phyloP scores from a whole-genome alignment of 306 rosid species.

The Cucurbita maxima region DNA sequence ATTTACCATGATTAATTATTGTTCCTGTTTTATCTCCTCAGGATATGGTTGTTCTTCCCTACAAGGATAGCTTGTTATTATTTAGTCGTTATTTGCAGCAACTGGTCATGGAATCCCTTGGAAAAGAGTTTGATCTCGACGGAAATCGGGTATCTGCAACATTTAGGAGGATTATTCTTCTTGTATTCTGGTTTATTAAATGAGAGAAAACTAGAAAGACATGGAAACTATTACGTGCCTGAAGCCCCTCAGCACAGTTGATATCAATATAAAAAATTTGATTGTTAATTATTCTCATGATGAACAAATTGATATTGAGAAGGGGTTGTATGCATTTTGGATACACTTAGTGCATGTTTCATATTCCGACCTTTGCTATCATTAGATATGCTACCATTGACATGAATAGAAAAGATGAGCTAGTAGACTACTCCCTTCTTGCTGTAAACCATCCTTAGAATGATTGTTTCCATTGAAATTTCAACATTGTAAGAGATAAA shows the following conservation, averaged over 20 bases:
- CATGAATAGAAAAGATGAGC: not conserved
- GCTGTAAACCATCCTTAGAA: not conserved
- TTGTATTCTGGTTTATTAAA: constrained; percentile 2
- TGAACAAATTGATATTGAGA: not conserved
- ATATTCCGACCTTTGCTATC: not conserved
- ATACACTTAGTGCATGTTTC: not conserved
- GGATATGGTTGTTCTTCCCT: constrained; percentile 99
- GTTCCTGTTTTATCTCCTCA: constrained; percentile 12
- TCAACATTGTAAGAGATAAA: not conserved
- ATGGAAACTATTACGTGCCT: not conserved
- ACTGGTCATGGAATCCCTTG: constrained; percentile 96
- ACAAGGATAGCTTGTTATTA: constrained; percentile 79
- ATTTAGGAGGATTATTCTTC: not conserved
- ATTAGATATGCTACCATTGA: not conserved
- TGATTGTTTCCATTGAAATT: not conserved
- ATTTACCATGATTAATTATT: not conserved
- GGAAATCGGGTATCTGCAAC: constrained; percentile 70
- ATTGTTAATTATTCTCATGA: not conserved
- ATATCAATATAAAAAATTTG: not conserved
- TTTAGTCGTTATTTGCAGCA: constrained; percentile 96
- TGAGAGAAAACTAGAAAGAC: not conserved
- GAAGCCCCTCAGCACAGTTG: not conserved
- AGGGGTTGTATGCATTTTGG: not conserved
- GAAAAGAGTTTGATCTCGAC: constrained; percentile 95
- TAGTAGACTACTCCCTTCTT: not conserved